Evolutionary conservation across 225 moss, liverwort and hornwort genomes (phyloP), one percentile per base, ranked within the genome.

Genomic region (Takakia lepidozioides): DNA sequence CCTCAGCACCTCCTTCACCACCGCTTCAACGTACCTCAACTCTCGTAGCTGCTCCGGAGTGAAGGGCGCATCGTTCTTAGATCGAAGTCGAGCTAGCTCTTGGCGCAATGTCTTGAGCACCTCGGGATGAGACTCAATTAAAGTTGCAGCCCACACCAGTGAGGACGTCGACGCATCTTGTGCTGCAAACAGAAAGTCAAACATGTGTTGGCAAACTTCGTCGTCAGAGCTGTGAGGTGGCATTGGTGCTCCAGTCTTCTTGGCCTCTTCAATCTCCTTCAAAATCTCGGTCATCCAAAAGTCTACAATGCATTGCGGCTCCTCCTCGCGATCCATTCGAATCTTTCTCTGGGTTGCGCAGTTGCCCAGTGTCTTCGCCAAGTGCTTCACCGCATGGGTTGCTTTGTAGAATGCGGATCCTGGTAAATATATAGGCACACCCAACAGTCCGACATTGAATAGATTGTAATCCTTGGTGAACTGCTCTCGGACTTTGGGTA

Each of bases 111-210:
- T 86, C 0, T 43, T 20, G 10, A 98, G 38, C 1, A 87, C 37
- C 1, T 81, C 70, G 0, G 90, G 95, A 46, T 81, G 73, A 1
- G 72, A 36, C 35, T 90, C 95, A 10, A 76, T 64, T 36, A 84
- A 52, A 1, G 73, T 75, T 0, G 76, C 64, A 6, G 82, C 72
- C 95, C 95, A 98, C 16, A 76, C 80, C 35, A 98, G 62, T 5
- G 90, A 86, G n/a, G 95, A 87, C 1, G 95, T 90, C 1, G 90
- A 89, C 0, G 95, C 95, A 61, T 98, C 90, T 51, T 98, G 95
- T 2, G 95, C 74, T 0, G 93, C 93, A 51, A 90, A 90, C 8
- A 98, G 55, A 43, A 98, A 98, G 66, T 98, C 95, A 48, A 90
- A 98, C 37, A 90, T 53, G 44, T 87, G 89, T 27, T 55, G 58